A percentile compares a stretch with the other conserved stretches of the same genome.
Evolutionary conservation across 2,329 filamentous ascomycete species (phyloP).

Genomic region (Fusarium chuoi): DNA sequence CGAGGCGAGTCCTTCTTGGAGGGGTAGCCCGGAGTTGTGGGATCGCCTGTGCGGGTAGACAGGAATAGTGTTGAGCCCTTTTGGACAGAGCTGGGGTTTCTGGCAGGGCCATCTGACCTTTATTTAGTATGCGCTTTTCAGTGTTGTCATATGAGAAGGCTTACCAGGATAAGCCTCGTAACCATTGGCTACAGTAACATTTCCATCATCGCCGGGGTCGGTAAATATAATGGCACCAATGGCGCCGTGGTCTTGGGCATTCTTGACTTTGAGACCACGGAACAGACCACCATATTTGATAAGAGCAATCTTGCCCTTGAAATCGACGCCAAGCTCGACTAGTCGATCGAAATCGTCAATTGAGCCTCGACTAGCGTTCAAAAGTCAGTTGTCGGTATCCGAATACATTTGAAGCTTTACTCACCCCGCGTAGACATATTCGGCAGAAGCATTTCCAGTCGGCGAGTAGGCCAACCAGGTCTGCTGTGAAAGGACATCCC

Average conservation of each 20-base stretch:
- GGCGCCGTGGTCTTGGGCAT: slow-evolving; percentile 85
- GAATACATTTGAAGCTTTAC: background rate
- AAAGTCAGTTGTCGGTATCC: background rate
- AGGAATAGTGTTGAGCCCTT: slow-evolving; percentile 80
- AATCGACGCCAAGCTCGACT: slow-evolving; percentile 71
- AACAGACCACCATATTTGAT: slow-evolving; percentile 82
- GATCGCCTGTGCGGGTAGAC: slow-evolving; percentile 70
- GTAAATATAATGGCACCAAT: slow-evolving; percentile 82
- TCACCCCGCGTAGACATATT: slow-evolving; percentile 79
- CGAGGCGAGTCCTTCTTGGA: slow-evolving; percentile 78
- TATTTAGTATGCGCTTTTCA: accelerated
- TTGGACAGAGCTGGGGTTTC: slow-evolving; percentile 82
- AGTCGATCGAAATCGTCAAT: slow-evolving; percentile 79
- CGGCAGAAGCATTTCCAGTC: slow-evolving; percentile 78
- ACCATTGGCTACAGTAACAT: slow-evolving; percentile 79
- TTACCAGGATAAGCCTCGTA: slow-evolving; percentile 73
- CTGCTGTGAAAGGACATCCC: slow-evolving; percentile 71
- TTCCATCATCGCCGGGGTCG: slow-evolving; percentile 86
- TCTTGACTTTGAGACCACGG: slow-evolving; percentile 84
- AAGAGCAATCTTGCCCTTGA: slow-evolving; percentile 82
- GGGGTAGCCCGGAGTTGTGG: slow-evolving; percentile 85
- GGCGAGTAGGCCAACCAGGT: slow-evolving; percentile 88
- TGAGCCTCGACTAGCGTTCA: slow-evolving; percentile 65
- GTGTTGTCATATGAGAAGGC: accelerated
- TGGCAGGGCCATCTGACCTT: slow-evolving; percentile 68